Evolutionary conservation across 306 rosid species (phyloP), one percentile per base, ranked within the genome.

Genomic region (Ammopiptanthus mongolicus): DNA sequence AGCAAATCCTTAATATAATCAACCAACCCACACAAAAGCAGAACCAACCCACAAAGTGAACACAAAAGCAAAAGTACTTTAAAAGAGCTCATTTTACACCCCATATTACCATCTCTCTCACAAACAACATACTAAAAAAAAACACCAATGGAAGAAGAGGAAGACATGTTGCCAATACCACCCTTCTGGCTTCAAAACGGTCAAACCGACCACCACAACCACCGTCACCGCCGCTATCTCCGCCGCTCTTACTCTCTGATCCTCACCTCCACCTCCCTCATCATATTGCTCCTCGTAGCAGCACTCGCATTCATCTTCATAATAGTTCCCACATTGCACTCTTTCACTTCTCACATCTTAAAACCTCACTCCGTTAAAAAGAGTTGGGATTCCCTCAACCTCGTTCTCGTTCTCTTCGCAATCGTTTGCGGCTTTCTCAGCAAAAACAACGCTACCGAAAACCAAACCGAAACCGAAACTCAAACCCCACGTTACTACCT

Each of bases 321-420:
- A 5, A 28, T 87, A 0, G 34, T 91, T 12, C 97, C 97, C 0
- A 75, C 92, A 0, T 13, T 91, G 33, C 72, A 44, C 2, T 84
- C 93, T 13, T 87, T 90, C 80, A 68, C 86, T 12, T 87, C 94
- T 3, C 82, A 76, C 21, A 69, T 94, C 17, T 83, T 94, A 52
- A 84, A 75, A 69, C 96, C 96, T 2, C 87, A 88, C 6, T 31
- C 68, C 3, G 88, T 94, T 4, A 91, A 86, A 87, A 92, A 84
- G 44, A 77, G 91, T 33, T 94, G 96, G 97, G 93, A 91, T 22
- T 85, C 77, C 1, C 90, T 94, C 71, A 91, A 94, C 60, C 42
- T 91, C 1, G 65, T 94, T 2, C 97, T 94, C 1, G 96, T 94
- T 25, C 89, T 94, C 72, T 94, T 94, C 36, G 98, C 98, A 81